Percentiles rank a stretch among this genome's conserved stretches.
These are phyloP conservation scores for Stachybotrys chartarum DNA, from an alignment of 2,329 filamentous ascomycete genomes.

Conservation along the genomic window DNA sequence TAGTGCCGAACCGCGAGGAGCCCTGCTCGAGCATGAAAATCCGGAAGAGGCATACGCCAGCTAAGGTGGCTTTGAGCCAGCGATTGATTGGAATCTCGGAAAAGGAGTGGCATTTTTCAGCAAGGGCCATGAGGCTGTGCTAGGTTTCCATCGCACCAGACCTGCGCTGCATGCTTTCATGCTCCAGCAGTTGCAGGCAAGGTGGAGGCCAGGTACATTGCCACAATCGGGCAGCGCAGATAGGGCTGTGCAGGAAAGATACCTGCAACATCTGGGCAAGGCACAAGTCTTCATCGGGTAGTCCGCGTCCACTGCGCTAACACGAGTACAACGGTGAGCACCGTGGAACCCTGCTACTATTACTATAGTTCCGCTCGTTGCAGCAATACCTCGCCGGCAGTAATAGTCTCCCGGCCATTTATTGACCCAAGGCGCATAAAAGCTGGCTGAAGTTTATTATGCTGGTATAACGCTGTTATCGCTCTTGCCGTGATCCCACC, in stretches of 20 bases:
- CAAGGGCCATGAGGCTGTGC: constrained; percentile 6
- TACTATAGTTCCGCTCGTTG: too few relatives aligned
- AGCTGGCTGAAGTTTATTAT: neutral
- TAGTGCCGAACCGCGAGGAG: neutral
- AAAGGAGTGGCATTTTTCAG: neutral
- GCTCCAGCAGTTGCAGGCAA: neutral
- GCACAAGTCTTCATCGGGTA: neutral
- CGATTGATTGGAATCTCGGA: neutral
- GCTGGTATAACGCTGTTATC: neutral
- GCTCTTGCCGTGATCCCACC: neutral
- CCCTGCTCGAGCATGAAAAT: neutral
- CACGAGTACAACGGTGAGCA: neutral
- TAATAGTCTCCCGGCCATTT: too few relatives aligned
- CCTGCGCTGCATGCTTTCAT: neutral
- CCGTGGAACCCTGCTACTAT: neutral
- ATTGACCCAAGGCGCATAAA: neutral
- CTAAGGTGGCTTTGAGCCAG: neutral
- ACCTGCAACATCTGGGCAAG: neutral
- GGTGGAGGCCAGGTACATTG: neutral
- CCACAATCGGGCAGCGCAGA: neutral
- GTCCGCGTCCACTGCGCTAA: neutral
- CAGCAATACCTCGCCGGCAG: too few relatives aligned
- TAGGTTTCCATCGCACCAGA: neutral
- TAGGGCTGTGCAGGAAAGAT: neutral
- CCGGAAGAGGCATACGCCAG: neutral